Conservation (phyloP, 805 yeast genomes). For the Candida berthetii region DNA sequence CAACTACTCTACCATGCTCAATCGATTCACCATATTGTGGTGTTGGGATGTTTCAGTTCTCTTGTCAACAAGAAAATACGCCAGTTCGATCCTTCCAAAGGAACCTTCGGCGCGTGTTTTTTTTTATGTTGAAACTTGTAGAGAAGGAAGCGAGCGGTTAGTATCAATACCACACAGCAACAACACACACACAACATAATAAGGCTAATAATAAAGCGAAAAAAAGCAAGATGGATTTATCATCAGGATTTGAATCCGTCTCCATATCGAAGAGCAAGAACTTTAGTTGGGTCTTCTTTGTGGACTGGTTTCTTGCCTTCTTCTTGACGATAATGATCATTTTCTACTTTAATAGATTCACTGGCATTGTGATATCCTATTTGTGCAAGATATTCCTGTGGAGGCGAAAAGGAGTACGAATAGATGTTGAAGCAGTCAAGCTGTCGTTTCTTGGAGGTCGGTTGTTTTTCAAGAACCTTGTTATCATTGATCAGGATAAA, state of each 20-base stretch:
- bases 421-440: constrained; percentile 69
- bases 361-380: constrained; percentile 54
- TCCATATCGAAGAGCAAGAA: constrained; percentile 22
- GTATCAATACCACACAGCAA: too few relatives aligned
- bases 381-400: constrained; percentile 52
- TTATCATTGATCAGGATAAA: constrained; percentile 67
- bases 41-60: neutral
- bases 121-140: too few relatives aligned
- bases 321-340: constrained; percentile 55
- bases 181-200: too few relatives aligned
- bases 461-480: constrained; percentile 67
- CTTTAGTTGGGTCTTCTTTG: constrained; percentile 70
- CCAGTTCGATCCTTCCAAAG: too few relatives aligned
- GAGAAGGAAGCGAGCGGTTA: too few relatives aligned
- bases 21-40: too few relatives aligned
- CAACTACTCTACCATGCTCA: too few relatives aligned
- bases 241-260: constrained; percentile 22
- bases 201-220: too few relatives aligned
- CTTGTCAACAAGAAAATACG: too few relatives aligned
- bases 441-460: constrained; percentile 81
- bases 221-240: constrained; percentile 15
- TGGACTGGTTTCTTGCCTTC: constrained; percentile 73
- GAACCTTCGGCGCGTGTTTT: too few relatives aligned
- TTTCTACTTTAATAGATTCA: constrained; percentile 69
- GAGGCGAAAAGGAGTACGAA: constrained; percentile 49